Evolutionary conservation across 345 rosid species (phyloP).

Genomic region (Litchi chinensis): DNA sequence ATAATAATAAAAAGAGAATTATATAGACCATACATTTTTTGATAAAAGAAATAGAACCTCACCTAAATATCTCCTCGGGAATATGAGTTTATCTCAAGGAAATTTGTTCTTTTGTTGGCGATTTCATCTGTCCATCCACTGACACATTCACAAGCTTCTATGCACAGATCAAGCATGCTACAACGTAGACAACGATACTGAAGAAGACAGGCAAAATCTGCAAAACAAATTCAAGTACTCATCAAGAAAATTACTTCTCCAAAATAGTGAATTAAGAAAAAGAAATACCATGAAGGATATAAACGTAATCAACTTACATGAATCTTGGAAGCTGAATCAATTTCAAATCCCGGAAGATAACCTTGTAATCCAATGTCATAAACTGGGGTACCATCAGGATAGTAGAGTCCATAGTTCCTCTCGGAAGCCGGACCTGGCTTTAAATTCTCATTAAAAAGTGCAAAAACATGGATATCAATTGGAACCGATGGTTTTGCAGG

Average conservation of each 20-base stretch:
- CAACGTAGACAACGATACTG: constrained; percentile 32
- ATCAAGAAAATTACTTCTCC: neutral
- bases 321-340: constrained; percentile 36
- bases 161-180: constrained; percentile 24
- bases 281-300: neutral
- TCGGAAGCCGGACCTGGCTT: constrained; percentile 90
- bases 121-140: neutral
- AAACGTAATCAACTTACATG: constrained; percentile 38
- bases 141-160: neutral
- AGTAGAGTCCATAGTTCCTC: constrained; percentile 84
- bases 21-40: neutral
- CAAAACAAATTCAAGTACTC: constrained; percentile 21
- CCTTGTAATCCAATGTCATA: constrained; percentile 71
- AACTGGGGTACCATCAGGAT: constrained; percentile 85
- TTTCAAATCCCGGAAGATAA: constrained; percentile 54
- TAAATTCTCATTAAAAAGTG: constrained; percentile 86
- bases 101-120: neutral
- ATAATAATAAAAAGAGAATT: constrained; percentile 24
- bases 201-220: constrained; percentile 43
- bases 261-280: neutral
- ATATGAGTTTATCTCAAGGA: neutral
- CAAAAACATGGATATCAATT: constrained; percentile 70
- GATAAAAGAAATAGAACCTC: constrained; percentile 9
- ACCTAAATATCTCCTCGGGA: constrained; percentile 24
- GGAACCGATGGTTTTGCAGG: constrained; percentile 82